phyloP scores from a whole-genome alignment of 1,284 basidiomycete genomes.

The Tylopilus orsonianus region DNA sequence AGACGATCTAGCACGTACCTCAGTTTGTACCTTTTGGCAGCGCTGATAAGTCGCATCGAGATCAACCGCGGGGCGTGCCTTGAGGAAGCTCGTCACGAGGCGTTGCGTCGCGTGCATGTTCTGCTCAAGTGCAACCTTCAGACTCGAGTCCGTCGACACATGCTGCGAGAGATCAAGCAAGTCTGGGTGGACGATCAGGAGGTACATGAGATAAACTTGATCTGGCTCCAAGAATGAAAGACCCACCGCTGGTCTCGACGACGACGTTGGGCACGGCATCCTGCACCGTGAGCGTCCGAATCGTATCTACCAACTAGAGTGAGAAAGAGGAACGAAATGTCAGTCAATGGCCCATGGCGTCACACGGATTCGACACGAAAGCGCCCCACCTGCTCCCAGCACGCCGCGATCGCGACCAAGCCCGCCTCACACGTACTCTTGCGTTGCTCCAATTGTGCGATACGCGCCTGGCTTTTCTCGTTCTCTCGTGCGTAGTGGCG shows the following conservation, averaged over 20 bases:
- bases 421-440: conserved; percentile 76
- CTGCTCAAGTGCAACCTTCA: conserved; percentile 50
- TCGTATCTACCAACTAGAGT: conserved; percentile 64
- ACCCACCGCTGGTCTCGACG: conserved; percentile 46
- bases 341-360: conserved; percentile 4
- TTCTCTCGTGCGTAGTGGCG: conserved; percentile 84
- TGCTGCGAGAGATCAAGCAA: conserved; percentile 55
- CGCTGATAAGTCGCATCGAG: conserved; percentile 39
- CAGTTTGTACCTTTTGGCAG: conserved; percentile 56
- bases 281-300: conserved; percentile 58
- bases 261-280: conserved; percentile 49
- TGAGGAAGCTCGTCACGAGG: conserved; percentile 60
- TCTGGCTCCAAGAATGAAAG: neutral
- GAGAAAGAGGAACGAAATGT: neutral
- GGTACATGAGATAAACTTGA: neutral
- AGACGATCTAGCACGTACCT: conserved; percentile 42
- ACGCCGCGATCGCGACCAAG: conserved; percentile 81
- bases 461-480: conserved; percentile 65
- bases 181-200: conserved; percentile 22
- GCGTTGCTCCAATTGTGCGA: conserved; percentile 73
- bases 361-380: neutral
- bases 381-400: conserved; percentile 78
- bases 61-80: conserved; percentile 35
- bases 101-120: conserved; percentile 60
- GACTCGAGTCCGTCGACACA: conserved; percentile 48